These are phyloP conservation scores for Rubia balearica DNA, from an alignment of 305 asterid species.

Conservation along the genomic window DNA sequence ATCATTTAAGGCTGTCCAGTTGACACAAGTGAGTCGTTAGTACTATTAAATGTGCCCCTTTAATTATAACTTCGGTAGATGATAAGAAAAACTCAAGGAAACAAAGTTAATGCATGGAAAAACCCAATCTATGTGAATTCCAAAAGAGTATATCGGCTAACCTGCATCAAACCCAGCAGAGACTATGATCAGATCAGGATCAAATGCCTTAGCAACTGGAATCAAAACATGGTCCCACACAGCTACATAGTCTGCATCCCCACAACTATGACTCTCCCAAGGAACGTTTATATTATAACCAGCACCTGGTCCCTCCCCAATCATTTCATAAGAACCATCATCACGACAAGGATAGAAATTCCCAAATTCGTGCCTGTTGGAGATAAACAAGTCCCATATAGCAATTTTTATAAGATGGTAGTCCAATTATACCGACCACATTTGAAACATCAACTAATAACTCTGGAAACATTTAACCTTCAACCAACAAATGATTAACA, in stretches of 20 bases:
- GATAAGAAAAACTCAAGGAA: neutral
- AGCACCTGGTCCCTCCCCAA: conserved; percentile 73
- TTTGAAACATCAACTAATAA: neutral
- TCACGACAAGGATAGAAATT: conserved; percentile 70
- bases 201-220: conserved; percentile 80
- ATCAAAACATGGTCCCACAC: conserved; percentile 84
- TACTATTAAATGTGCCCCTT: neutral
- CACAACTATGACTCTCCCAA: conserved; percentile 72
- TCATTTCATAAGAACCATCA: conserved; percentile 73
- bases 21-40: conserved; percentile 17
- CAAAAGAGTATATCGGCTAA: conserved; percentile 24
- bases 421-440: neutral
- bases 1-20: conserved; percentile 68
- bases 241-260: conserved; percentile 94
- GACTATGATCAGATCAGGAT: conserved; percentile 69
- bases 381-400: conserved; percentile 16
- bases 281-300: conserved; percentile 95
- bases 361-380: conserved; percentile 66
- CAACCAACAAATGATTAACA: neutral
- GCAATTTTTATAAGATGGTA: conserved; percentile 14
- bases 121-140: neutral
- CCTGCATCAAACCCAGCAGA: conserved; percentile 99
- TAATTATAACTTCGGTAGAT: neutral
- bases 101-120: neutral
- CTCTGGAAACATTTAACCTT: neutral